Evolutionary conservation across 2,329 filamentous ascomycete species (phyloP).

Genomic region (Diatrype stigma): DNA sequence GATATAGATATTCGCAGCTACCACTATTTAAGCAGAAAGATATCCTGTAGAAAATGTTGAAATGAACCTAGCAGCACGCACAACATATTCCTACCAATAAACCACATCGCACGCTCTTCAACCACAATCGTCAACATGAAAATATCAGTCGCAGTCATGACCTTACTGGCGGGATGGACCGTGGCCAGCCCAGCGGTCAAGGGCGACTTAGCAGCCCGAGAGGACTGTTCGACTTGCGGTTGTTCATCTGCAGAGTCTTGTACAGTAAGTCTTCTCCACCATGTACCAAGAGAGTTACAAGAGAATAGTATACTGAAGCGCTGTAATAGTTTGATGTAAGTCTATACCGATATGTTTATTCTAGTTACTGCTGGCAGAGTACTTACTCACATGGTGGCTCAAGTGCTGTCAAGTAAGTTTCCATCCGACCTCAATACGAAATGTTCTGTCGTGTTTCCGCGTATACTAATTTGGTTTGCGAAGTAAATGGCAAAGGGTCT

Average conservation of each 20-base stretch:
- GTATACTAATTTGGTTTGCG: neutral
- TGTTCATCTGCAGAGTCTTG: slow-evolving; percentile 12
- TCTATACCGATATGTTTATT: neutral
- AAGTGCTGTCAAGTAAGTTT: slow-evolving; percentile 4
- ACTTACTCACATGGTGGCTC: slow-evolving; percentile 1
- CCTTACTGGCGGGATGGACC: slow-evolving; percentile 7
- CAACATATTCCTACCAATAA: neutral
- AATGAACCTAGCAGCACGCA: too few species aligned
- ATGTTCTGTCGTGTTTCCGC: neutral
- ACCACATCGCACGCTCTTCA: neutral
- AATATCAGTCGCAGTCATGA: slow-evolving; percentile 4
- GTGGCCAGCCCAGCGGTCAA: slow-evolving; percentile 7
- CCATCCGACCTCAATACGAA: neutral
- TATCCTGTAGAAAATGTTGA: neutral
- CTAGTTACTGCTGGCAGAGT: neutral
- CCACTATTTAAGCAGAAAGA: neutral
- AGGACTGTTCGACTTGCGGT: slow-evolving; percentile 6
- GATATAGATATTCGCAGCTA: neutral
- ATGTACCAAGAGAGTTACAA: neutral
- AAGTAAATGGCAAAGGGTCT: neutral
- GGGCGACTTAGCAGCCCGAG: slow-evolving; percentile 6
- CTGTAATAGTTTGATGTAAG: neutral
- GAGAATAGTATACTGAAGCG: neutral
- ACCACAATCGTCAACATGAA: slow-evolving; percentile 8
- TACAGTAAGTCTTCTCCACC: slow-evolving; percentile 2